phyloP scores from a whole-genome alignment of 169 alveolate genomes.

The Babesia ovis region DNA sequence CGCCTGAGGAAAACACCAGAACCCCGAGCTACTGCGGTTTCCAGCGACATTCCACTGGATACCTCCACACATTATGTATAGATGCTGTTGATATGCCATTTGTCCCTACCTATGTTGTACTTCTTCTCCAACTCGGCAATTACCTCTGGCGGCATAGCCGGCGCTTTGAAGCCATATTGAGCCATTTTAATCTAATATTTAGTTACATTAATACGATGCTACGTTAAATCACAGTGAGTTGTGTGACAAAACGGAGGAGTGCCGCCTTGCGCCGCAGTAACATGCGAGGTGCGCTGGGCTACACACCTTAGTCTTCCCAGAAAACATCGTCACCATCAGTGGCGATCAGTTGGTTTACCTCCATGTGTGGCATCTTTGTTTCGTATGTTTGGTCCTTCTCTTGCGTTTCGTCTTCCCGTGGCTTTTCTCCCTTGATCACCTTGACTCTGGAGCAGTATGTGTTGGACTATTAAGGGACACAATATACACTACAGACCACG shows the following conservation, averaged over 20 bases:
- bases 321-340: constrained; percentile 68
- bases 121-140: constrained; percentile 23
- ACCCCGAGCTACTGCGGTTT: too few species aligned
- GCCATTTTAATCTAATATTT: not conserved
- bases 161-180: constrained; percentile 5
- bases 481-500: too few species aligned
- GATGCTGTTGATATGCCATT: too few species aligned
- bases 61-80: too few species aligned
- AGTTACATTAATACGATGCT: not conserved
- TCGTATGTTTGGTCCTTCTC: constrained; percentile 19
- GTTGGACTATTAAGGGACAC: too few species aligned
- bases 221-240: not conserved
- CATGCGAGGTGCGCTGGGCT: constrained; percentile 3
- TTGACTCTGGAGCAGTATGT: constrained; percentile 11
- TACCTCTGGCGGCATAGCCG: constrained; percentile 23
- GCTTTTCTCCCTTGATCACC: constrained; percentile 34
- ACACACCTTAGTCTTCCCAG: constrained; percentile 54
- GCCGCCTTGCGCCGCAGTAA: constrained; percentile 11
- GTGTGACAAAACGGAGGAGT: not conserved
- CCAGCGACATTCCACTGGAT: too few species aligned
- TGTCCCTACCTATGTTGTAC: constrained; percentile 20
- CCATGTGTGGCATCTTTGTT: constrained; percentile 49
- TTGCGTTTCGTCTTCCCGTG: not conserved
- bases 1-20: too few species aligned
- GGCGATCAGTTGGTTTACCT: constrained; percentile 60